A percentile compares a stretch with the other conserved stretches of the same genome.
Evolutionary conservation across 2,329 filamentous ascomycete genomes (phyloP).

Genomic region (Aspergillus sp.): DNA sequence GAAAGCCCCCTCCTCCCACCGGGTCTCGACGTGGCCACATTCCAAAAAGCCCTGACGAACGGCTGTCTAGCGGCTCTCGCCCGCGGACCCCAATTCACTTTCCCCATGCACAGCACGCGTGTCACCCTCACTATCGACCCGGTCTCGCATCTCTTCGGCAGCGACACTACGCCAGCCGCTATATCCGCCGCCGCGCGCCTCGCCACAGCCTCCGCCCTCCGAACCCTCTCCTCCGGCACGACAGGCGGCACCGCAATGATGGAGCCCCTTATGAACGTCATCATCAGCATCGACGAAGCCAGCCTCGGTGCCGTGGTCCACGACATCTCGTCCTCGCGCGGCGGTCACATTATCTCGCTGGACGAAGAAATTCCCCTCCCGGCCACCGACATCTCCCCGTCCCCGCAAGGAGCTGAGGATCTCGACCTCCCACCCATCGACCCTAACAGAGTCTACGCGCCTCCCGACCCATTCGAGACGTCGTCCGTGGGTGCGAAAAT

Average conservation of each 20-base stretch:
- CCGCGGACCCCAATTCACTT: constrained; percentile 76
- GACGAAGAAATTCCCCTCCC: constrained; percentile 48
- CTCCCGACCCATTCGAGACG: constrained; percentile 72
- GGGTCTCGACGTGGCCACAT: constrained; percentile 50
- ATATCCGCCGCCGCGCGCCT: constrained; percentile 66
- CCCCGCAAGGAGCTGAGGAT: constrained; percentile 26
- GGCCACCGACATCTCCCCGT: constrained; percentile 25
- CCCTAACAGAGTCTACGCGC: constrained; percentile 75
- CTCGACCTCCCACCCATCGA: constrained; percentile 58
- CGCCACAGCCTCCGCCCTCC: constrained; percentile 69
- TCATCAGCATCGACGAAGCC: constrained; percentile 80
- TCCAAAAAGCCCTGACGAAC: constrained; percentile 64
- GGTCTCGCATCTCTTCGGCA: constrained; percentile 61
- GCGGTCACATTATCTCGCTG: constrained; percentile 71
- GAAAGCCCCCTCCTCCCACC: constrained; percentile 54
- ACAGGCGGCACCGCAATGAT: constrained; percentile 63
- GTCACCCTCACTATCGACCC: constrained; percentile 71
- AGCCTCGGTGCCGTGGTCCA: constrained; percentile 80
- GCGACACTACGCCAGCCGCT: constrained; percentile 65
- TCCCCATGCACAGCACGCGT: constrained; percentile 74
- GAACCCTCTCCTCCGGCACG: constrained; percentile 54
- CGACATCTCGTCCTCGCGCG: constrained; percentile 71
- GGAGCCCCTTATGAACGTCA: constrained; percentile 90
- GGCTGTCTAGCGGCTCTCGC: constrained; percentile 81
- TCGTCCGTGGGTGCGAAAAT: constrained; percentile 21